Evolutionary conservation across 208 protist species (phyloP), one percentile per base, ranked within the genome.

Genomic region (Hexamita inflata): DNA sequence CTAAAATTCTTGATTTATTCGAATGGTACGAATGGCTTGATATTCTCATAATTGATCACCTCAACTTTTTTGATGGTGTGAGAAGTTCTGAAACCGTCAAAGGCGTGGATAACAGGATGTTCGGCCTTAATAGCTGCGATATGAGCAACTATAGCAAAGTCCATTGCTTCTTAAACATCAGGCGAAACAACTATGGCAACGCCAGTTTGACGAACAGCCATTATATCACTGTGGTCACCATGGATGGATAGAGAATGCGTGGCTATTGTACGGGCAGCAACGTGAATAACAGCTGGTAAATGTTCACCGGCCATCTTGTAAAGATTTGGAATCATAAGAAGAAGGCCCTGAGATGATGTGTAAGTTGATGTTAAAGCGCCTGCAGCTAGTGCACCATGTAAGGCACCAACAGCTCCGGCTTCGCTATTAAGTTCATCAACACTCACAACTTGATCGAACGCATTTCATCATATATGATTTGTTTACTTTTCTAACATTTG

Each of bases 241-340:
- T 83, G 87, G 62, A 90, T 88, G 45, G 34, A 79, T 24, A 88
- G 67, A 26, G 82, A 82, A 34, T 89, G 83, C 24, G 70, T 70
- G 57, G 75, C 75, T 40, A 90, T 58, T 29, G 86, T 76, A 57
- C 87, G 74, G 2, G 86, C 78, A 4, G 85, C 58, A 29, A 88
- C 84, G 60, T 90, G 86, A 28, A 90, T 78, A 7, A 90, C 85
- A 40, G 41, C 59, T 35, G 86, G 86, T 32, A 83, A 70, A 0
- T 85, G 62, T 76, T 90, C 87, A 24, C 86, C 87, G 30, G 86
- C 86, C 39, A 89, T 83, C 49, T 86, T 86, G 73, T 89, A 89
- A 76, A 89, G 82, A 58, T 90, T 89, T 29, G 87, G 86, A 29
- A 90, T 85, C 86, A 90, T 90, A 1, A 90, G 77, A 45, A 90